Base-by-base conservation (phyloP, 345 rosid genomes). In the Psidium guajava region DNA sequence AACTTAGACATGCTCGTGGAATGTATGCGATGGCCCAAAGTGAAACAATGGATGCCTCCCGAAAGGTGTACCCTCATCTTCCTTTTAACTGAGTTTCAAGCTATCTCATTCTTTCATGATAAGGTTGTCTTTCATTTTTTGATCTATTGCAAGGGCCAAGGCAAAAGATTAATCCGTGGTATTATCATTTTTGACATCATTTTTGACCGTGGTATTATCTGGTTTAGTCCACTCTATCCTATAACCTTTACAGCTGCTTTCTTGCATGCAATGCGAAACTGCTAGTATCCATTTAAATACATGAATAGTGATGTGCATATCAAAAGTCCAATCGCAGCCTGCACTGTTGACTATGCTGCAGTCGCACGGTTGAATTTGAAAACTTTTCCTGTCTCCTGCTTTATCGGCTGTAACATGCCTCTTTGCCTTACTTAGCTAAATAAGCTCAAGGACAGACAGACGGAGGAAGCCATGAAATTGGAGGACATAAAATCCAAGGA, bases 11-110 rank as follows among this genome's bases (percentile, higher is more conserved):
- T 59, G 89, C 86, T 61, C 93, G 89, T 77, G 98, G 95, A 83
- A 94, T 94, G 92, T 91, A 94, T 85, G 98, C 95, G 6, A 83
- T 89, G 77, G 98, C 98, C 88, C 96, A 93, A 86, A 93, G 87
- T 55, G 99, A 97, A 91, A 91, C 93, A 69, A 52, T 91, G 18
- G 96, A 95, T 88, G 96, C 98, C 87, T 93, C 98, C 77, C 88
- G 90, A 84, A 94, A 94, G 99, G 99, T 96, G 86, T 47, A 54
- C 42, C 61, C 58, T 82, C 59, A 53, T 82, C 42, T 82, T 27
- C 84, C 47, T 53, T 24, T 20, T 82, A 27, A 21, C 44, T 11
- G 58, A 21, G 55, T 50, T 56, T 49, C 58, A 82, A 28, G 50
- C 58, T 54, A 32, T 82, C 58, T 82, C 44, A 16, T 32, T n/a